Evolutionary conservation across 345 rosid genomes (phyloP).

Genomic region (Rhodamnia rubescens): DNA sequence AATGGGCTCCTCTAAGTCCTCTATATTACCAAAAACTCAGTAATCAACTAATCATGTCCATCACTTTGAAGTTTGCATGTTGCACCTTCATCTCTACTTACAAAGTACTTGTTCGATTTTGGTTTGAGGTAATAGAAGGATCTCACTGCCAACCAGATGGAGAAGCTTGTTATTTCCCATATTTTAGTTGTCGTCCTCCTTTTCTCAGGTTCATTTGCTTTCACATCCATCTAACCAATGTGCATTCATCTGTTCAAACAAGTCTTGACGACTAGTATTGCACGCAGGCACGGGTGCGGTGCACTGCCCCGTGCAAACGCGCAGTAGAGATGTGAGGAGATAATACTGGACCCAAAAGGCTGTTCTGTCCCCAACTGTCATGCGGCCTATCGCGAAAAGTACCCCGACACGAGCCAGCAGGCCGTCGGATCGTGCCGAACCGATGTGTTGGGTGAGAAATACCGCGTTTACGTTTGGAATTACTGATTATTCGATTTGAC

Average conservation of each 20-base stretch:
- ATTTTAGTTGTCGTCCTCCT: not conserved
- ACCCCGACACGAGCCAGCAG: not conserved
- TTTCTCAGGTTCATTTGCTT: not conserved
- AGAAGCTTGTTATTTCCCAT: not conserved
- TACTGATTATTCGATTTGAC: not conserved
- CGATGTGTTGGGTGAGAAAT: not conserved
- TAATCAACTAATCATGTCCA: not conserved
- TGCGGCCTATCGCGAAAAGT: not conserved
- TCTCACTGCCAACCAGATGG: not conserved
- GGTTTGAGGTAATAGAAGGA: not conserved
- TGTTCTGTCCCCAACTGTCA: not conserved
- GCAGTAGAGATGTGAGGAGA: not conserved
- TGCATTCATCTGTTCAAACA: not conserved
- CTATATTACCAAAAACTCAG: too few relatives aligned
- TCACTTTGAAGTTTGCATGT: not conserved
- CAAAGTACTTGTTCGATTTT: not conserved
- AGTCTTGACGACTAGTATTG: not conserved
- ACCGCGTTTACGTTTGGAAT: not conserved
- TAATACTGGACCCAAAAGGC: not conserved
- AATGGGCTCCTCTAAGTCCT: not conserved
- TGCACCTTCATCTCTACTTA: not conserved
- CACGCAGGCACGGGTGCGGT: too few relatives aligned
- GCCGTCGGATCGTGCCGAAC: not conserved
- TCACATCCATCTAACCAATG: not conserved
- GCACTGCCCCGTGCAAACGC: not conserved